phyloP scores from a whole-genome alignment of 331 rosid species.

The Acacia pycnantha region DNA sequence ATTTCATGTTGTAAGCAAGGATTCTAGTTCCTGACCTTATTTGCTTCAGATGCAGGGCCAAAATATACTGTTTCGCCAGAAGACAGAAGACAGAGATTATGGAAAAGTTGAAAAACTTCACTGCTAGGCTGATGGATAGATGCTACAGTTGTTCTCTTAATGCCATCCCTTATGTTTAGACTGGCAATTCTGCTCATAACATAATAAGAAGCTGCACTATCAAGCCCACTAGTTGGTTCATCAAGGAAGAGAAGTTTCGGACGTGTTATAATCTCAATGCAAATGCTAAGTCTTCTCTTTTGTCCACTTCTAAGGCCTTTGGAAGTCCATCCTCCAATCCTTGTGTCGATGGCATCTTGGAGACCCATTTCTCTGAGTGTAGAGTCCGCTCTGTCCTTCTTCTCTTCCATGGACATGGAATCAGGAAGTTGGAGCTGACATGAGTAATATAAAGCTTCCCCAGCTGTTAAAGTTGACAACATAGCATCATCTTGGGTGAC shows the following conservation, averaged over 20 bases:
- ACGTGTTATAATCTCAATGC: too few relatives aligned
- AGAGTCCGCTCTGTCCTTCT: slow-evolving; percentile 57
- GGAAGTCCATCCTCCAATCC: slow-evolving; percentile 66
- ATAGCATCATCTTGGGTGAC: slow-evolving; percentile 77
- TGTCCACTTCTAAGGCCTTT: slow-evolving; percentile 81
- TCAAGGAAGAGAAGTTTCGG: too few relatives aligned
- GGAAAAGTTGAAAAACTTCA: slow-evolving; percentile 67
- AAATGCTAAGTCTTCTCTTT: slow-evolving; percentile 64
- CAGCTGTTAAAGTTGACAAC: slow-evolving; percentile 50
- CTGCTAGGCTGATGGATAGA: slow-evolving; percentile 83
- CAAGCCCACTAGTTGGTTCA: too few relatives aligned
- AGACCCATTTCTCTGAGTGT: slow-evolving; percentile 80
- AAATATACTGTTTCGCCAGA: slow-evolving; percentile 60
- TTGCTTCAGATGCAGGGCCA: slow-evolving; percentile 69
- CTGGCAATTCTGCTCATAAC: slow-evolving; percentile 14
- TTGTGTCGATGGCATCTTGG: slow-evolving; percentile 53
- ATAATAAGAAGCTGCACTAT: too few relatives aligned
- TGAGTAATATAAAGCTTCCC: slow-evolving; percentile 70
- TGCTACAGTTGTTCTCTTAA: slow-evolving; percentile 47
- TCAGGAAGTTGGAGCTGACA: slow-evolving; percentile 73
- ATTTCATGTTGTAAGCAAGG: background rate
- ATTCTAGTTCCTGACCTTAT: slow-evolving; percentile 41
- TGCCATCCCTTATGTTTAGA: slow-evolving; percentile 37
- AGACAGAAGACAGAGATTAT: slow-evolving; percentile 67
- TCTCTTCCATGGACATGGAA: slow-evolving; percentile 54